Conservation (phyloP, 306 rosid species). For the Carpinus viminea region DNA sequence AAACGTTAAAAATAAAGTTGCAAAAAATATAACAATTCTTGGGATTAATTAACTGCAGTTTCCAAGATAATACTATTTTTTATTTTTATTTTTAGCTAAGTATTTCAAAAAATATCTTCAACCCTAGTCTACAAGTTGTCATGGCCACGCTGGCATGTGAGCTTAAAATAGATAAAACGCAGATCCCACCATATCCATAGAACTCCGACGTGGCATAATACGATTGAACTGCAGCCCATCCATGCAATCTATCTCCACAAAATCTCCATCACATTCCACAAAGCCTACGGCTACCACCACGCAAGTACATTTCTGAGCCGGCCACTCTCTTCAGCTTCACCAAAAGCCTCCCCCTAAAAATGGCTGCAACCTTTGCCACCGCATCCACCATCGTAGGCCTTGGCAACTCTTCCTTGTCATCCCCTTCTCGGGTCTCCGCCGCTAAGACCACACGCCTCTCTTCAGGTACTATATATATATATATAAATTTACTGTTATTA, state of each 20-base stretch:
- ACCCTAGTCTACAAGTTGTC: too few relatives aligned
- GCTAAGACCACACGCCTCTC: slow-evolving; percentile 42
- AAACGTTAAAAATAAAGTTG: too few relatives aligned
- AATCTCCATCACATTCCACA: slow-evolving; percentile 28
- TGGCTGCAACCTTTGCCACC: slow-evolving; percentile 69
- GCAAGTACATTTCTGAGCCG: background rate
- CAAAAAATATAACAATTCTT: too few relatives aligned
- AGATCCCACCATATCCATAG: slow-evolving; percentile 67
- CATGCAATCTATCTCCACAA: slow-evolving; percentile 41
- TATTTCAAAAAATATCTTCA: too few relatives aligned
- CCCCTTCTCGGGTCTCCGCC: slow-evolving; percentile 16
- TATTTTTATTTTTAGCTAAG: too few relatives aligned
- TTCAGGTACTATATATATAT: slow-evolving; percentile 23
- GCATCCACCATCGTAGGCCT: slow-evolving; percentile 60
- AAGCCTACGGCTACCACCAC: slow-evolving; percentile 18
- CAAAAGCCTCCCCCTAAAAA: slow-evolving; percentile 16
- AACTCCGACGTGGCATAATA: slow-evolving; percentile 49
- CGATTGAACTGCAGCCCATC: slow-evolving; percentile 50
- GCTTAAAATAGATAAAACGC: background rate
- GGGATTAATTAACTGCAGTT: too few relatives aligned
- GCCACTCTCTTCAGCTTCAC: background rate
- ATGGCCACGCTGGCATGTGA: too few relatives aligned
- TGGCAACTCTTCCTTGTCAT: slow-evolving; percentile 43
- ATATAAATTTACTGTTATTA: background rate
- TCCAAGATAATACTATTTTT: too few relatives aligned